Base-by-base conservation (phyloP, 1,139 yeast genomes). In the Geotrichum armillariae region DNA sequence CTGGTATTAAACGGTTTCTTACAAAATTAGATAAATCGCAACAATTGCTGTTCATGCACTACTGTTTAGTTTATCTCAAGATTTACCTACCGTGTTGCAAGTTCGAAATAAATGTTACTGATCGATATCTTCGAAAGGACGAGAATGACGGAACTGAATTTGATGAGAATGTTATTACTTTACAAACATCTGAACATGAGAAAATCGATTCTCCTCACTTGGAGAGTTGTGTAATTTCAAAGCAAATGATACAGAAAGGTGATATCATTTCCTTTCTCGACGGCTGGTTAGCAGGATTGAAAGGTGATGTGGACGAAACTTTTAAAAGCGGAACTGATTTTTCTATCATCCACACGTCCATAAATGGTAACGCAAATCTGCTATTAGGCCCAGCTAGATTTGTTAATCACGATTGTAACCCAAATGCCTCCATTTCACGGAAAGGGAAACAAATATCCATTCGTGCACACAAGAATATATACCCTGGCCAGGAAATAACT, bases 351-450 rank as follows among this genome's bases (percentile, higher is more conserved):
- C 64, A 74, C 3, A 64, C 70, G 2, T 63, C 70, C 25, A 52
- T 70, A 2, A 56, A 63, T 35, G 65, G 64, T 3, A 59, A 60
- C 8, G 62, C 70, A 33, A 69, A 75, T 48, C 58, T 75, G 21
- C 70, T 75, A 76, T 62, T 75, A 33, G 79, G 79, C 0, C 79
- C 79, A 0, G 70, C 74, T 5, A 61, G 79, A 33, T 75, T 75
- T 58, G 73, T 75, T 16, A 75, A 75, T 56, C 79, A 75, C 56
- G 74, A 74, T 12, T 79, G 34, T 11, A 58, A 66, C n/a, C 68
- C 76, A 3, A 75, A 75, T 55, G 67, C 74, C 2, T 61, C 63
- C 34, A 73, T 75, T 54, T 59, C 64, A 2, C 60, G 71, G 2
- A 56, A 56, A 2, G 59, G 62, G 12, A 52, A 55, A 50, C 57